These are phyloP conservation scores for Achaetomiella virescens DNA, from an alignment of 495 filamentous ascomycete genomes.

Conservation along the genomic window DNA sequence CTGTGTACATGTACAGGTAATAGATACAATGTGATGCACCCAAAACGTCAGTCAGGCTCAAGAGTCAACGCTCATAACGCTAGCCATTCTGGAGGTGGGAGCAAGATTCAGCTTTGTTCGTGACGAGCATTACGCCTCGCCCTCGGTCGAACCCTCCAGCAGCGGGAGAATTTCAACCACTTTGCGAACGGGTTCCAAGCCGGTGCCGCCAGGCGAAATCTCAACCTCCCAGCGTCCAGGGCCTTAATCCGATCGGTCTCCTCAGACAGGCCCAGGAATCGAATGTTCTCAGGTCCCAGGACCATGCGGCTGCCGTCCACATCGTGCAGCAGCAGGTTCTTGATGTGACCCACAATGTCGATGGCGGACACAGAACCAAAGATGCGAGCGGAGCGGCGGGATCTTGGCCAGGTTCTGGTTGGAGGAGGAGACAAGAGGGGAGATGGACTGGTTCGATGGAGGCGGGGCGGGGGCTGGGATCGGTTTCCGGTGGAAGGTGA, in stretches of 20 bases:
- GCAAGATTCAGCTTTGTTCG: background rate
- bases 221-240: conserved; percentile 36
- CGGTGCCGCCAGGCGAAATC: conserved; percentile 18
- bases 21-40: background rate
- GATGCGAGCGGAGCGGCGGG: conserved; percentile 19
- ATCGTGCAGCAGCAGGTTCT: conserved; percentile 22
- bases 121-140: background rate
- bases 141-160: conserved; percentile 5
- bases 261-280: conserved; percentile 27
- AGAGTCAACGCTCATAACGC: background rate
- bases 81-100: background rate
- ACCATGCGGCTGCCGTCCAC: conserved; percentile 27
- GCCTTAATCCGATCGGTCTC: conserved; percentile 34
- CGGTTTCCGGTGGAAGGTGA: conserved; percentile 76
- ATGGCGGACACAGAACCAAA: conserved; percentile 38
- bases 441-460: conserved; percentile 3
- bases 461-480: conserved; percentile 23
- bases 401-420: background rate
- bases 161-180: conserved; percentile 30
- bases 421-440: conserved; percentile 18
- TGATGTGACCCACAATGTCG: conserved; percentile 32
- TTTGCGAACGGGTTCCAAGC: conserved; percentile 26
- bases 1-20: conserved; percentile 7
- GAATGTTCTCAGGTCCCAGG: conserved; percentile 29
- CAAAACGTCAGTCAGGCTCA: background rate